Base-by-base conservation (phyloP, 495 filamentous ascomycete genomes). In the Aspergillus bridgeri region DNA sequence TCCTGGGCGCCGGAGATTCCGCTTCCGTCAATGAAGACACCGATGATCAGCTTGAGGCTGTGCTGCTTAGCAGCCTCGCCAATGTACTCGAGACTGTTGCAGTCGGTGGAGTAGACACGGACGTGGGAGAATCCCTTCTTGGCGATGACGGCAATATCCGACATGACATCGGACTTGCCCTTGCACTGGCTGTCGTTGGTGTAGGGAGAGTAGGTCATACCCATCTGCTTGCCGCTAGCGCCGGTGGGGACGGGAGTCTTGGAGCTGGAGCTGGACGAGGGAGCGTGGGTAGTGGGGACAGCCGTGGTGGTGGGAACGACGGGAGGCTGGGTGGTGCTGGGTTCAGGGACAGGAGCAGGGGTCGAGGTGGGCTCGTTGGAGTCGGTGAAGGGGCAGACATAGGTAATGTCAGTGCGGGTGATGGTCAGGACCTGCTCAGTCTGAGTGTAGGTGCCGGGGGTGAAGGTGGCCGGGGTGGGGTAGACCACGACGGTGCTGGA, bases 121-220 rank as follows among this genome's bases (percentile, higher is more conserved):
- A 98, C 72, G 57, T 85, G 80, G 61, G 75, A 78, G 84, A 96
- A 94, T 59, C 91, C 92, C 69, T 86, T 85, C 43, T 62, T 33
- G 59, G 84, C 81, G 65, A 97, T 95, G 54, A 70, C 59, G 50
- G 79, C 73, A 62, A 97, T 81, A 65, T 96, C 90, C 45, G 60
- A 52, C 55, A 72, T 53, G 66, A 98, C 84, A 53, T 85, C 73
- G 42, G 54, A 43, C 56, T 79, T 72, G 66, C 64, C 59, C 86
- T 90, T 92, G 88, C 93, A 97, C 17, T 67, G 62, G 64, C 85
- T 78, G 53, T 58, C 59, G 59, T 59, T 53, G 65, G 77, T 76
- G 79, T 92, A 98, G 19, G 92, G 90, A 43, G 90, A 91, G 83
- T 96, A 98, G 62, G 94, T 90, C 68, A 97, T 91, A 78, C 87